A percentile compares a stretch with the other conserved stretches of the same genome.
phyloP scores from a whole-genome alignment of 768 basidiomycete genomes.

The Holtermannia corniformis region DNA sequence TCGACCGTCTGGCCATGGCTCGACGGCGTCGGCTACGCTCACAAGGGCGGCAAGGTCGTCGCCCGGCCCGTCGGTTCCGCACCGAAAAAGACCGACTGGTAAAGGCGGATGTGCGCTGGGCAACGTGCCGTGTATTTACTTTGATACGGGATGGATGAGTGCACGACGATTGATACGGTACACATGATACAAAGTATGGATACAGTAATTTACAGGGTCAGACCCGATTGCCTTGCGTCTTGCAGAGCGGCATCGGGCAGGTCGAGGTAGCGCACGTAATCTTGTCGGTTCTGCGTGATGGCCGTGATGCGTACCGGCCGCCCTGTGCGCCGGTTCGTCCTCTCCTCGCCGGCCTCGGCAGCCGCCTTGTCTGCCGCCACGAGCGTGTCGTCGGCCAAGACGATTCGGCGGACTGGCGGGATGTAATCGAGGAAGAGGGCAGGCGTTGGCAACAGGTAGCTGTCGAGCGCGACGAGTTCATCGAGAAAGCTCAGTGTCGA shows the following conservation, averaged over 20 bases:
- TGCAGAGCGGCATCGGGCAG: constrained; percentile 10
- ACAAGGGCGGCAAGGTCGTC: constrained; percentile 49
- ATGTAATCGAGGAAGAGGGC: constrained; percentile 59
- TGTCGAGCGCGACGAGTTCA: constrained; percentile 46
- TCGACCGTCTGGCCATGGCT: constrained; percentile 86
- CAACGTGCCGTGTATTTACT: too few relatives aligned
- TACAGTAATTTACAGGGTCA: background rate
- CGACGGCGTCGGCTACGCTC: constrained; percentile 80
- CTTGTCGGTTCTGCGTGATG: constrained; percentile 2
- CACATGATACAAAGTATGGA: background rate
- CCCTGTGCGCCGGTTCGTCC: constrained; percentile 34
- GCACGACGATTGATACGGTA: background rate
- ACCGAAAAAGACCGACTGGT: constrained; percentile 43
- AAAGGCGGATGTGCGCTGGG: constrained; percentile 4
- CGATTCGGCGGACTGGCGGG: constrained; percentile 59
- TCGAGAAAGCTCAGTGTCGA: constrained; percentile 44
- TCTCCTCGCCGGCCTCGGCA: constrained; percentile 20
- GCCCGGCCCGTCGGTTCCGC: constrained; percentile 21
- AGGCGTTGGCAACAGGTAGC: constrained; percentile 46
- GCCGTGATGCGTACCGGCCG: constrained; percentile 22
- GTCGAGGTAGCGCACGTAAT: constrained; percentile 25
- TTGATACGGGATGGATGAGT: background rate
- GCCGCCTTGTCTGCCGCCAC: constrained; percentile 25
- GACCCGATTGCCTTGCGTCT: background rate
- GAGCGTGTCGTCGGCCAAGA: constrained; percentile 53